Evolutionary conservation across 306 rosid genomes (phyloP).

Genomic region (Erythrophleum fordii): DNA sequence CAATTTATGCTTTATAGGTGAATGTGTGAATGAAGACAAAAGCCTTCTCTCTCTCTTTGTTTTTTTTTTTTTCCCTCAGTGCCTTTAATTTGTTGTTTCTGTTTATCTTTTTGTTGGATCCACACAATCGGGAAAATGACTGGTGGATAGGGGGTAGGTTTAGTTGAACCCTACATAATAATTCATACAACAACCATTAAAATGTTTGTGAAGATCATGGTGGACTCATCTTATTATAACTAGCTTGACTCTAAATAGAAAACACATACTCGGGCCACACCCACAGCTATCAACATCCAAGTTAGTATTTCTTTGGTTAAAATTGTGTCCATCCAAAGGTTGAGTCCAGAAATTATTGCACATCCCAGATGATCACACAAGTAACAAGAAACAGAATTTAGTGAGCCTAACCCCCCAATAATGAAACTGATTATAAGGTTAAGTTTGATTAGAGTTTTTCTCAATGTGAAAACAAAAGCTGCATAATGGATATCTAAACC

Average conservation of each 20-base stretch:
- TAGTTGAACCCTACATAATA: slow-evolving; percentile 58
- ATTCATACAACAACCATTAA: slow-evolving; percentile 47
- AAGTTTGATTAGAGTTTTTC: slow-evolving; percentile 16
- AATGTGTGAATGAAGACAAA: slow-evolving; percentile 44
- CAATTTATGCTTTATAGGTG: slow-evolving; percentile 41
- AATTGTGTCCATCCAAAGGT: slow-evolving; percentile 7
- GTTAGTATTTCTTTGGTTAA: slow-evolving; percentile 8
- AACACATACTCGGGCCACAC: slow-evolving; percentile 9
- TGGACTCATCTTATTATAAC: slow-evolving; percentile 43
- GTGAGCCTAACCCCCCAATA: slow-evolving; percentile 23
- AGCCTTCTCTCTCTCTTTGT: slow-evolving; percentile 10
- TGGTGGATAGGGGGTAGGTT: slow-evolving; percentile 37
- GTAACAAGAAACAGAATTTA: slow-evolving; percentile 31
- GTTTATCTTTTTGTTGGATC: slow-evolving; percentile 52
- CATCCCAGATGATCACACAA: slow-evolving; percentile 28
- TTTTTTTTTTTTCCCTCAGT: neutral
- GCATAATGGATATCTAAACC: slow-evolving; percentile 43
- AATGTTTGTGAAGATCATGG: slow-evolving; percentile 30
- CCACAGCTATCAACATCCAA: slow-evolving; percentile 37
- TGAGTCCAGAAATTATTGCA: slow-evolving; percentile 49
- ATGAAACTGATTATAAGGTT: neutral
- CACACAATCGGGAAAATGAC: slow-evolving; percentile 54
- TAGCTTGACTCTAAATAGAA: slow-evolving; percentile 42
- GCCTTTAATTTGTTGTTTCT: slow-evolving; percentile 39
- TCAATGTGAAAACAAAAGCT: slow-evolving; percentile 35